These are phyloP conservation scores for Cardamine occulta DNA, from an alignment of 345 rosid genomes.

Conservation along the genomic window DNA sequence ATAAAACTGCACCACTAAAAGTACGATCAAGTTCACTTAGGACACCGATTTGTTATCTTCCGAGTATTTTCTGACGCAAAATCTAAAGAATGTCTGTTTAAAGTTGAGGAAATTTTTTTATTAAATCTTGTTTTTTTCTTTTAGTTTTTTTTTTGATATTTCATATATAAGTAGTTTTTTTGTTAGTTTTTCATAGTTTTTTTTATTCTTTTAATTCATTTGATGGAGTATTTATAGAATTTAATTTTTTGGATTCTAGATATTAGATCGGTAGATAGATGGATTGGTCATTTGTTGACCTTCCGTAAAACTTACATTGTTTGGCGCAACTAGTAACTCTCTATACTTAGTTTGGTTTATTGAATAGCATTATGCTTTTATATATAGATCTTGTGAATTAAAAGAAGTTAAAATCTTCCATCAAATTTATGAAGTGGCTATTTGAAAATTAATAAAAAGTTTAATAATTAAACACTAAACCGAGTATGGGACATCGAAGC, in stretches of 20 bases:
- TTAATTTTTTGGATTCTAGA: background rate
- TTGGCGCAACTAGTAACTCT: background rate
- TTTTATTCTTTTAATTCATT: background rate
- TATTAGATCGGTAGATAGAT: background rate
- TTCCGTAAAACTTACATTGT: background rate
- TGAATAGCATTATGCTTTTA: background rate
- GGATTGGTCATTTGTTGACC: background rate
- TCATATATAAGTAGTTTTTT: background rate
- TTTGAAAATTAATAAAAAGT: background rate
- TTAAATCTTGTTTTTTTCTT: background rate
- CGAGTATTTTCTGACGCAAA: background rate
- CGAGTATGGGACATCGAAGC: background rate
- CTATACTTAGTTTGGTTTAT: background rate
- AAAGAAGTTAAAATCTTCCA: background rate
- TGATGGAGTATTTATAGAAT: background rate
- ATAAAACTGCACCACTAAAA: background rate
- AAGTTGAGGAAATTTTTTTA: background rate
- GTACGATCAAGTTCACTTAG: background rate
- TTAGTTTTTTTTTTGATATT: background rate
- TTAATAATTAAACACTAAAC: background rate
- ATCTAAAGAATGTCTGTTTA: background rate
- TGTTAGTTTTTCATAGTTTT: background rate
- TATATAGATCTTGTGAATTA: background rate
- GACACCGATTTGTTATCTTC: background rate
- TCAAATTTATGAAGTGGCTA: background rate